Evolutionary conservation across 2,329 filamentous ascomycete genomes (phyloP), one percentile per base, ranked within the genome.

Genomic region (Aureobasidium lini): DNA sequence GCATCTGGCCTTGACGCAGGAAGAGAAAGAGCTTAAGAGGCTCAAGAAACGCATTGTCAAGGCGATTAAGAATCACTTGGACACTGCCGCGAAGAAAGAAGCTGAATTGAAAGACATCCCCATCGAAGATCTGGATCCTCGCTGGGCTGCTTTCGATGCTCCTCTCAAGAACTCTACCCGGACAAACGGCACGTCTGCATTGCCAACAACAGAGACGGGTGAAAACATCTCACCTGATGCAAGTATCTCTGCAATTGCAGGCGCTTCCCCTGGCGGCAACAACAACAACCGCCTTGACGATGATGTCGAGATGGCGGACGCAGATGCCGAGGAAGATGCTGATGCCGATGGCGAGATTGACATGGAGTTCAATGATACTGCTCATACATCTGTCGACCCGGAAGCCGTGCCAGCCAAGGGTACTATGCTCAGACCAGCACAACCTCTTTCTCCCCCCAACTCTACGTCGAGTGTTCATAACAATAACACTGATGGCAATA

Each of bases 1-100:
- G 18, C 74, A 77, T 60, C 70, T 69, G 61, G 71, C 70, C 6
- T 66, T 79, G 49, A 75, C 72, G 1, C 64, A 80, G 9, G 90
- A 95, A 66, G 84, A 90, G 62, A 88, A 89, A 60, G 89, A 95
- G 65, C 85, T 88, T 62, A 88, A 89, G 67, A 88, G 87, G 66
- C 77, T 95, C n/a, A 90, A 89, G 28, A 96, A 95, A 73, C 84
- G 91, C 29, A 95, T 96, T 62, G 81, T 95, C 64, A 95, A 90
- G 71, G 84, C 86, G 1, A 81, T 95, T 34, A 89, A 95, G 70
- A 85, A 88, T 13, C 81, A 85, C 46, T 77, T 96, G 3, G 88
- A 96, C 70, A 81, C 83, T 58, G 90, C 90, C 0, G 75, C 91
- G 48, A 82, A 81, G 57, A 89, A 89, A 58, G 93, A 97, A 71